Percentiles rank a stretch among this genome's conserved stretches.
Conservation (phyloP, 371 early-diverging fungal genomes). For the Actinomortierella wolfii region DNA sequence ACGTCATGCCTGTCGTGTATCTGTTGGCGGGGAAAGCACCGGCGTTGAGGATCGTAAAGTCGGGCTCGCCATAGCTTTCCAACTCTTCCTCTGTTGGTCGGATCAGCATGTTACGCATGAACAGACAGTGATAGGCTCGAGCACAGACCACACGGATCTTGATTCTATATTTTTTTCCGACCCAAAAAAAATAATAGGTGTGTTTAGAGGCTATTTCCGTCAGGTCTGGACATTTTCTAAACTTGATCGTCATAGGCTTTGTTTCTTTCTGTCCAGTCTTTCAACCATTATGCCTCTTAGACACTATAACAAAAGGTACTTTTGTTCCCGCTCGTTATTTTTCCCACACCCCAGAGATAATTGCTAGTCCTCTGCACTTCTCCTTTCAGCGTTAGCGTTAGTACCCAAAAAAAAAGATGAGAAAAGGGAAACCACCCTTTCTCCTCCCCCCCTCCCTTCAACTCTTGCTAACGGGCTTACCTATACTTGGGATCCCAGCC, state of each 20-base stretch:
- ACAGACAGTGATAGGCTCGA: slow-evolving; percentile 94
- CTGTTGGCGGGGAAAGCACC: slow-evolving; percentile 96
- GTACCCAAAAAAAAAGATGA: neutral
- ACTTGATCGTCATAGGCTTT: neutral
- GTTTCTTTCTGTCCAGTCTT: neutral
- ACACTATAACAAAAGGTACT: too few relatives aligned
- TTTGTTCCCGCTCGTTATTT: too few relatives aligned
- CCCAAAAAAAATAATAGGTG: neutral
- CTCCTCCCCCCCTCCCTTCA: neutral
- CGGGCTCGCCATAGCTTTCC: slow-evolving; percentile 88
- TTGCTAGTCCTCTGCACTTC: too few relatives aligned
- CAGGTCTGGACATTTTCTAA: neutral
- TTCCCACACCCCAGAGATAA: too few relatives aligned
- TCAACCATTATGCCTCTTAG: too few relatives aligned
- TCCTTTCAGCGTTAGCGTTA: too few relatives aligned
- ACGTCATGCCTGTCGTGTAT: slow-evolving; percentile 96
- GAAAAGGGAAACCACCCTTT: neutral
- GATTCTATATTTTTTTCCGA: slow-evolving; percentile 49
- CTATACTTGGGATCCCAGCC: slow-evolving; percentile 97
- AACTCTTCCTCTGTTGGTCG: slow-evolving; percentile 92
- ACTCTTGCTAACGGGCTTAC: slow-evolving; percentile 10
- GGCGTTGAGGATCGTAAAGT: slow-evolving; percentile 96
- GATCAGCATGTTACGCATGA: slow-evolving; percentile 98
- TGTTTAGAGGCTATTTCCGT: neutral
- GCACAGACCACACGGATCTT: slow-evolving; percentile 95